phyloP scores from a whole-genome alignment of 768 basidiomycete genomes.

The Tylopilus felleus region DNA sequence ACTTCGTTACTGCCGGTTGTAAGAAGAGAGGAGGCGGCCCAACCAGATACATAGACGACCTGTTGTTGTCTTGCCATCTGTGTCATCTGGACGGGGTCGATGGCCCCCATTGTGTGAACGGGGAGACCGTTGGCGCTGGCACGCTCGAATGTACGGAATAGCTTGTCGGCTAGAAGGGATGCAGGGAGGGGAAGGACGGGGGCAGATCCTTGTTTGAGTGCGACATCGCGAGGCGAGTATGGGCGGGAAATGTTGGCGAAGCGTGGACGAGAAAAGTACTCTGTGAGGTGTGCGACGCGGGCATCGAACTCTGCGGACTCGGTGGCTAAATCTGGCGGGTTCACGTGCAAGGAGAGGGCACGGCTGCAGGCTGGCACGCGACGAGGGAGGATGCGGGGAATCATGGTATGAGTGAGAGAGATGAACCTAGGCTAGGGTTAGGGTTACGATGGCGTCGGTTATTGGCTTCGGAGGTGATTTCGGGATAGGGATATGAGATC shows the following conservation, averaged over 20 bases:
- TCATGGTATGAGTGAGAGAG: constrained; percentile 30
- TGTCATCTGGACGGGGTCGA: constrained; percentile 93
- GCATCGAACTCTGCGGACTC: constrained; percentile 59
- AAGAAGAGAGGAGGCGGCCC: constrained; percentile 82
- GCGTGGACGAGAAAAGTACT: constrained; percentile 74
- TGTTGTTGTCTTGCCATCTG: constrained; percentile 89
- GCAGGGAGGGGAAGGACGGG: constrained; percentile 75
- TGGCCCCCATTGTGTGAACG: constrained; percentile 88
- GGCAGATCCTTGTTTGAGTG: constrained; percentile 84
- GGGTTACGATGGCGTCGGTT: constrained; percentile 24
- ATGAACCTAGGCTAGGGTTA: constrained; percentile 36
- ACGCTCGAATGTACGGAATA: constrained; percentile 64
- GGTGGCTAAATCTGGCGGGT: constrained; percentile 53
- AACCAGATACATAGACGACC: constrained; percentile 89
- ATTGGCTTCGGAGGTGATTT: constrained; percentile 7
- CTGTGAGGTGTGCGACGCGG: constrained; percentile 59
- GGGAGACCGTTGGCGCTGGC: constrained; percentile 64
- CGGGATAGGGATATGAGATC: constrained; percentile 7
- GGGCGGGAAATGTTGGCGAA: constrained; percentile 73
- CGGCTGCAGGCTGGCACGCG: constrained; percentile 17
- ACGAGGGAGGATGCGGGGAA: constrained; percentile 9
- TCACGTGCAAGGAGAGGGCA: constrained; percentile 52
- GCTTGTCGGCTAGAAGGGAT: constrained; percentile 79
- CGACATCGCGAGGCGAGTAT: constrained; percentile 77
- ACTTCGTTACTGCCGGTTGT: constrained; percentile 92